Evolutionary conservation across 176 grass and related monocot genomes (phyloP).

Genomic region (Thalia dealbata): DNA sequence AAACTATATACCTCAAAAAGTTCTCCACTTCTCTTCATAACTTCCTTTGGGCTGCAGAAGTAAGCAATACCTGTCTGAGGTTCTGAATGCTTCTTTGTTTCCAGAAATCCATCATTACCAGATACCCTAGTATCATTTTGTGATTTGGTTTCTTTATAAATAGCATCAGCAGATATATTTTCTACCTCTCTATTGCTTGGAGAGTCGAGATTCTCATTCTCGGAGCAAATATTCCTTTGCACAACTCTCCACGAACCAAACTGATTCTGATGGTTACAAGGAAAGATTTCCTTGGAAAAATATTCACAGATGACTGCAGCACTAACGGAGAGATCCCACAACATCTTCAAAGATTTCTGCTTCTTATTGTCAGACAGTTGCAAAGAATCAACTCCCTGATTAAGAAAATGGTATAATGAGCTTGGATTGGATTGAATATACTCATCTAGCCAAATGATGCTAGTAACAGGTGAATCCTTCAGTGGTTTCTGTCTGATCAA

Average conservation of each 20-base stretch:
- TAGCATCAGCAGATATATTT: constrained; percentile 11
- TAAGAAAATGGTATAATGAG: constrained; percentile 24
- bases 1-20: constrained; percentile 72
- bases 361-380: constrained; percentile 36
- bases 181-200: constrained; percentile 27
- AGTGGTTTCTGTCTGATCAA: constrained; percentile 49
- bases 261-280: constrained; percentile 24
- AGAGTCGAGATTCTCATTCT: constrained; percentile 27
- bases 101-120: constrained; percentile 28
- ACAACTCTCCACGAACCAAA: constrained; percentile 60
- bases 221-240: constrained; percentile 22
- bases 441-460: constrained; percentile 50
- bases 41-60: constrained; percentile 69
- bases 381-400: constrained; percentile 27
- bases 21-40: constrained; percentile 74
- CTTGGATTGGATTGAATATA: constrained; percentile 26
- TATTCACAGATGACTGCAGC: constrained; percentile 55
- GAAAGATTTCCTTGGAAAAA: constrained; percentile 61
- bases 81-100: constrained; percentile 41
- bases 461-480: constrained; percentile 29
- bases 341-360: constrained; percentile 38
- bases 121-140: constrained; percentile 10
- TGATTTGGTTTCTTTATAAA: constrained; percentile 20
- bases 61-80: constrained; percentile 20
- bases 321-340: constrained; percentile 55